Percentiles rank a stretch among this genome's conserved stretches.
Conservation (phyloP, 441 rosid species). For the Rhodomyrtus psidioides region DNA sequence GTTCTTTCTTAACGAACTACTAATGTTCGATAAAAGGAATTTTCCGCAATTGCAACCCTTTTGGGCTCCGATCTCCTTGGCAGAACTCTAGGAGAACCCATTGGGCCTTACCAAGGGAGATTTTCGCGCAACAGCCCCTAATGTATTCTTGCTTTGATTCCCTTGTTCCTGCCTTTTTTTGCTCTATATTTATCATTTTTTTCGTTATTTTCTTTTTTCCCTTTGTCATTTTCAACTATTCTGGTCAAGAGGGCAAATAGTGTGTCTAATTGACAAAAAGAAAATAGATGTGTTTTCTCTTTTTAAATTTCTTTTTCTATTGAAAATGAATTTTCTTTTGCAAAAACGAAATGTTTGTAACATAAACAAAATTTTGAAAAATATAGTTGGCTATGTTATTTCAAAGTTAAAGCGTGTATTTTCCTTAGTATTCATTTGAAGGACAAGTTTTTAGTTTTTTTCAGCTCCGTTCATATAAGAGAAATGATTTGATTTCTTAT, state of each 20-base stretch:
- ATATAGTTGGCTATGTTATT: background rate
- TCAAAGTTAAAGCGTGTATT: background rate
- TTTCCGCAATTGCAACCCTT: too few relatives aligned
- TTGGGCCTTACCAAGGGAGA: too few relatives aligned
- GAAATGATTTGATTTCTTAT: background rate
- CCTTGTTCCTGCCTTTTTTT: background rate
- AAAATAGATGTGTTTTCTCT: background rate
- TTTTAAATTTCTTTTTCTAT: background rate
- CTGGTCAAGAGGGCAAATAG: background rate
- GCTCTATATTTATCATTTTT: too few relatives aligned
- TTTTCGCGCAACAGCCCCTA: too few relatives aligned
- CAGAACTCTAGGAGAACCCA: too few relatives aligned
- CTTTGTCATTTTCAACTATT: background rate
- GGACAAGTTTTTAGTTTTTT: background rate
- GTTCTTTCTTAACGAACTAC: too few relatives aligned
- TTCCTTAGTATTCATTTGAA: rapidly evolving
- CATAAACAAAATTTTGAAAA: background rate
- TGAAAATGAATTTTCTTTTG: background rate
- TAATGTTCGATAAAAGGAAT: too few relatives aligned
- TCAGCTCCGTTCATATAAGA: background rate
- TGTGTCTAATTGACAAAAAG: background rate
- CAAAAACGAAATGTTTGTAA: background rate
- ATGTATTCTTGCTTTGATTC: background rate
- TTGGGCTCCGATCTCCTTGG: too few relatives aligned
- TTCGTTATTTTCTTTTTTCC: background rate